Evolutionary conservation across 1,284 basidiomycete species (phyloP).

Genomic region (Tylopilus sp.): DNA sequence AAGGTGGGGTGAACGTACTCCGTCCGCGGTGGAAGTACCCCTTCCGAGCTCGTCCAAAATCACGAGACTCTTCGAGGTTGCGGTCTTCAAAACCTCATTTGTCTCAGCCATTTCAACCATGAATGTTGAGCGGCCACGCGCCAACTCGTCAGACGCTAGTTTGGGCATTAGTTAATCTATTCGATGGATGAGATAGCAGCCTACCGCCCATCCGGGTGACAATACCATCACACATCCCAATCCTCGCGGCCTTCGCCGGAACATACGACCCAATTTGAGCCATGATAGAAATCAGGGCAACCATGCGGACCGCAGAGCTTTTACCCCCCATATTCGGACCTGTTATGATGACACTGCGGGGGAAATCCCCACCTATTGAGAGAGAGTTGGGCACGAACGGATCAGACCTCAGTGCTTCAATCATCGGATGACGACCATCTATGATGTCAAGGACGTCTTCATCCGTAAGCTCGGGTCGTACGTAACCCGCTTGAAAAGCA

Average conservation of each 20-base stretch:
- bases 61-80: slow-evolving; percentile 72
- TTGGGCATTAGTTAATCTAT: slow-evolving; percentile 6
- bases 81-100: slow-evolving; percentile 78
- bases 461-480: slow-evolving; percentile 61
- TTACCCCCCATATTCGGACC: slow-evolving; percentile 84
- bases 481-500: slow-evolving; percentile 73
- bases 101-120: slow-evolving; percentile 97
- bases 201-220: slow-evolving; percentile 83
- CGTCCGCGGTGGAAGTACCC: slow-evolving; percentile 83
- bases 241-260: slow-evolving; percentile 66
- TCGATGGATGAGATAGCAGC: slow-evolving; percentile 14
- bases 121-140: slow-evolving; percentile 84
- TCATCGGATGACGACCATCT: slow-evolving; percentile 79
- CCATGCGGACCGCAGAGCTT: slow-evolving; percentile 73
- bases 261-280: slow-evolving; percentile 72
- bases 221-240: slow-evolving; percentile 81
- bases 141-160: slow-evolving; percentile 81
- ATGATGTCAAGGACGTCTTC: slow-evolving; percentile 60
- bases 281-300: slow-evolving; percentile 70
- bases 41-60: slow-evolving; percentile 85
- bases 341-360: slow-evolving; percentile 74
- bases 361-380: slow-evolving; percentile 49
- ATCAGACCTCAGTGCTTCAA: slow-evolving; percentile 70
- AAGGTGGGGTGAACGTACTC: slow-evolving; percentile 45
- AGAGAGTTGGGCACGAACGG: slow-evolving; percentile 80